phyloP scores from a whole-genome alignment of 805 yeast genomes.

The Starmerella apis region DNA sequence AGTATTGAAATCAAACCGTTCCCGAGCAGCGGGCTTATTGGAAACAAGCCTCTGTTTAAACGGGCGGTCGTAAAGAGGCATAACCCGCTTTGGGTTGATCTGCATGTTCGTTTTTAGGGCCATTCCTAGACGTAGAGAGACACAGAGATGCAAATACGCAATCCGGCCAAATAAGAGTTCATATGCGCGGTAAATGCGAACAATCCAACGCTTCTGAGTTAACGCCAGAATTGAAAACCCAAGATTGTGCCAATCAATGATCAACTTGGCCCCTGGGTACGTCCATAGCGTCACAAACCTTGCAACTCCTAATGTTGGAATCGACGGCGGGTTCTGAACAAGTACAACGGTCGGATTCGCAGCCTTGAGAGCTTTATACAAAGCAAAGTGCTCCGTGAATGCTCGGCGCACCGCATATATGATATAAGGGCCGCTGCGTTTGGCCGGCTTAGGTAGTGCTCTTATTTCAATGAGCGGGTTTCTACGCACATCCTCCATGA shows the following conservation, averaged over 20 bases:
- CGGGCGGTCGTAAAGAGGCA: conserved; percentile 80
- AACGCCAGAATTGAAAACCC: conserved; percentile 73
- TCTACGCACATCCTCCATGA: conserved; percentile 25
- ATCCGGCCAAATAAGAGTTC: conserved; percentile 53
- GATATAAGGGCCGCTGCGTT: conserved; percentile 39
- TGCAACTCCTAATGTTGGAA: conserved; percentile 65
- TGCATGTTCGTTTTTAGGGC: conserved; percentile 50
- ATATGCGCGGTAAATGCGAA: conserved; percentile 45
- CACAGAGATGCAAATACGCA: conserved; percentile 69
- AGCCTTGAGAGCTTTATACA: conserved; percentile 41
- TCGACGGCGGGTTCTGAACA: conserved; percentile 79
- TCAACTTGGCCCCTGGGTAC: conserved; percentile 47
- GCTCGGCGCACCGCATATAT: conserved; percentile 53
- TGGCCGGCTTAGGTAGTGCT: conserved; percentile 26
- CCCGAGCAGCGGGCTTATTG: conserved; percentile 31
- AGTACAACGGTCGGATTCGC: conserved; percentile 40
- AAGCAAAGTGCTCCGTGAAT: conserved; percentile 40
- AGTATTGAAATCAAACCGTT: conserved; percentile 32
- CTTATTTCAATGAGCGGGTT: conserved; percentile 28
- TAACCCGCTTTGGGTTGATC: conserved; percentile 39
- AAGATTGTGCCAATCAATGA: conserved; percentile 94
- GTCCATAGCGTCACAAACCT: conserved; percentile 43
- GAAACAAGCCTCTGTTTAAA: conserved; percentile 48
- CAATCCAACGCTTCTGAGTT: conserved; percentile 33
- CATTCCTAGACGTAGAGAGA: conserved; percentile 60